Evolutionary conservation across 441 rosid genomes (phyloP).

Genomic region (Francoa sonchifolia): DNA sequence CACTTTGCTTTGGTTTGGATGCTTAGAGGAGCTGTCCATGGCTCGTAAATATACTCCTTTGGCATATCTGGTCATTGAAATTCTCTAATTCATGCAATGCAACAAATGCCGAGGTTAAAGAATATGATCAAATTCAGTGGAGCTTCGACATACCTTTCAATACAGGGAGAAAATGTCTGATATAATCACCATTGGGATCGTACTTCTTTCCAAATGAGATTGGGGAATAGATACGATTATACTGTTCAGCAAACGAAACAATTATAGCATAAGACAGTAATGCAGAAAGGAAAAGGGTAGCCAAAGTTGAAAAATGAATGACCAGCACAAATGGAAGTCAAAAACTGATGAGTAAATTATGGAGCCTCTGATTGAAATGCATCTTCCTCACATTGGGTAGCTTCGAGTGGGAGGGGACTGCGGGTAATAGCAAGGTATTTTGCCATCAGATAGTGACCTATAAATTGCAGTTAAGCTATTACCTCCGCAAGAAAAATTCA

Average conservation of each 20-base stretch:
- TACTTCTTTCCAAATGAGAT: constrained; percentile 84
- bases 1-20: constrained; percentile 77
- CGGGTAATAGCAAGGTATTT: too few species aligned
- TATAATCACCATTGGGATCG: constrained; percentile 70
- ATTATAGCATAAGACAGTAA: too few species aligned
- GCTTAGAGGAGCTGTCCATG: constrained; percentile 86
- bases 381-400: too few species aligned
- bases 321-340: too few species aligned
- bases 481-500: too few species aligned
- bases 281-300: too few species aligned
- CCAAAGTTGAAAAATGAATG: too few species aligned
- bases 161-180: constrained; percentile 79
- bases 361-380: too few species aligned
- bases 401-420: too few species aligned
- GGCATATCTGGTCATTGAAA: constrained; percentile 63
- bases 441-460: too few species aligned
- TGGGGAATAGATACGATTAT: constrained; percentile 83
- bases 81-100: constrained; percentile 2
- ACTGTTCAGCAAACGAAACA: constrained; percentile 32
- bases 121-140: not conserved
- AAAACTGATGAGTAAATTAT: too few species aligned
- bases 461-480: too few species aligned
- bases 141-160: constrained; percentile 52
- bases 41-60: constrained; percentile 86
- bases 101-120: not conserved